Conservation (phyloP, 805 yeast genomes). For the Peterozyma toletana region DNA sequence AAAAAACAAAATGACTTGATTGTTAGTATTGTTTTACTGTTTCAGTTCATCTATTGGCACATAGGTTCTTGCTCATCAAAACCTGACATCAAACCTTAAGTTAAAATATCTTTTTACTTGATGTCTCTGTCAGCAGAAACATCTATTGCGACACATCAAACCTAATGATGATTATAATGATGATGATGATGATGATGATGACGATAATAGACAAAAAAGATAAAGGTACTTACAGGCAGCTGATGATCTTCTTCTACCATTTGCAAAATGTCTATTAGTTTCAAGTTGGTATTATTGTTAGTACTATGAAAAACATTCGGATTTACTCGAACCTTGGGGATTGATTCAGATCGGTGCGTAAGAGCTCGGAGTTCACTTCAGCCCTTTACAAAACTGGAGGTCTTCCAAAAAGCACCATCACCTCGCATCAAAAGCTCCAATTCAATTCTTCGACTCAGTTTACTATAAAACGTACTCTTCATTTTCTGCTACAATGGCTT, state of each 20-base stretch:
- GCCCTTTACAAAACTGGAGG: slow-evolving; percentile 32
- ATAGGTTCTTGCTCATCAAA: too few relatives aligned
- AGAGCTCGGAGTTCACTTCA: slow-evolving; percentile 12
- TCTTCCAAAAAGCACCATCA: slow-evolving; percentile 15
- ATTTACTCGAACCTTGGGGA: not conserved
- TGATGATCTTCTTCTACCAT: slow-evolving; percentile 9
- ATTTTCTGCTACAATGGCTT: slow-evolving; percentile 17
- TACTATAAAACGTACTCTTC: slow-evolving; percentile 13
- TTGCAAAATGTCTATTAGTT: not conserved
- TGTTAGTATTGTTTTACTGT: too few relatives aligned
- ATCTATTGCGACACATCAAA: too few relatives aligned
- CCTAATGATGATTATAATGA: slow-evolving; percentile 14
- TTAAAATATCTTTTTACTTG: too few relatives aligned
- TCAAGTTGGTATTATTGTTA: not conserved
- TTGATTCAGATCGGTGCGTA: slow-evolving; percentile 9
- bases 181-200: not conserved
- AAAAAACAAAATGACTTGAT: too few relatives aligned
- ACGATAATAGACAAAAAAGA: not conserved
- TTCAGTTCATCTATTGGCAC: too few relatives aligned
- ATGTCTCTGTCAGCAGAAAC: too few relatives aligned
- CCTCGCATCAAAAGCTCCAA: too few relatives aligned
- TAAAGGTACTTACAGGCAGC: not conserved
- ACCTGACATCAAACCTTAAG: too few relatives aligned
- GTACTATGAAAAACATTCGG: not conserved
- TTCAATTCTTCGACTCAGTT: too few relatives aligned